Base-by-base conservation (phyloP, 2,329 filamentous ascomycete genomes). In the Penicillium concentricum region DNA sequence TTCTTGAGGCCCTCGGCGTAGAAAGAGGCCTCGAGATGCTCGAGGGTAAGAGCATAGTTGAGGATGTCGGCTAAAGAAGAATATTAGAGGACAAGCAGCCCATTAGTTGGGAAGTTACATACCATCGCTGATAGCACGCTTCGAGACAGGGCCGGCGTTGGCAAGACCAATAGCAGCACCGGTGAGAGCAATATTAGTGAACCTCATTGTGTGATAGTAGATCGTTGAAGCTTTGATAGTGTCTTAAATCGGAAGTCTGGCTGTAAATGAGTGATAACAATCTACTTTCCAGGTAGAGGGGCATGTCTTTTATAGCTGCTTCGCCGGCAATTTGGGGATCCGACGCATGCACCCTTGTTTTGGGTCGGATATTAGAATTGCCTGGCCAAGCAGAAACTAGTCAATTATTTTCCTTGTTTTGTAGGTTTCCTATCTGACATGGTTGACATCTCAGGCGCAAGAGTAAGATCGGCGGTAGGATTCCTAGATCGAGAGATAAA, bases 21-120 rank as follows among this genome's bases (percentile, higher is more conserved):
- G 74, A 89, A 89, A 54, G 77, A 78, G 59, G 83, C 76, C 73
- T 89, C 87, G 30, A 84, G 79, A 53, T 82, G 78, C 71, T 85
- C 82, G 5, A 84, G 78, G 15, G 65, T 66, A 35, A 66, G 50
- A n/a, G 65, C 63, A 45, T 67, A 67, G 49, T 67, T 63, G 7
- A 67, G 59, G 34, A 67, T 55, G 13, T 64, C 63, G 35, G 58
- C 65, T 65, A 32, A 18, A 51, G 22, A 22, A 8, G 18, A 15
- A 10, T 9, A 13, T 49, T 32, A 49, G 45, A 22, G 5, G 5
- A 37, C 15, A 20, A 26, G 10, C 3, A 38, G 2, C 38, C 20
- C 0, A 9, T 32, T 42, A 10, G 6, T 12, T 32, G 4, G 8
- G 26, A 30, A 18, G 41, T 13, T 12, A 45, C 46, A 30, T 51